Evolutionary conservation across 1,139 yeast genomes (phyloP).

Genomic region (Yamadazyma diddensiae): DNA sequence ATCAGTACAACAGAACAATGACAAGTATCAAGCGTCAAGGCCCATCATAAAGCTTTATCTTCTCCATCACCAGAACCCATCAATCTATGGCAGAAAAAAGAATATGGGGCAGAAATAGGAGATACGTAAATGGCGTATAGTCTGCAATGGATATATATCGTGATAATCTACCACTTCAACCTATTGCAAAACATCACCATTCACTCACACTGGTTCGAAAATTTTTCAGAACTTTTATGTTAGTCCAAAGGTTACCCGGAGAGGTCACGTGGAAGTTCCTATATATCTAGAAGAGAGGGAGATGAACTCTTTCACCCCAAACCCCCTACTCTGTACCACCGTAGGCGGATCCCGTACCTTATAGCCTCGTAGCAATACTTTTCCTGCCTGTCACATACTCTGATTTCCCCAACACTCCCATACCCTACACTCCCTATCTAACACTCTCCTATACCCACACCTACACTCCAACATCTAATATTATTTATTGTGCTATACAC

Average conservation of each 20-base stretch:
- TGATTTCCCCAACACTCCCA: no score
- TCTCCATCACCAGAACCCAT: slow-evolving; percentile 71
- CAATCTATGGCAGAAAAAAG: slow-evolving; percentile 45
- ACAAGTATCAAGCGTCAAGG: slow-evolving; percentile 40
- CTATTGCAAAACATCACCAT: neutral
- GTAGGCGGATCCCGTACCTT: no score
- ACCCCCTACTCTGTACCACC: no score
- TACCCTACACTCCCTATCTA: no score
- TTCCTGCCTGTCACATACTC: no score
- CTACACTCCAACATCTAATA: no score
- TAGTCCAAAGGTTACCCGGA: neutral
- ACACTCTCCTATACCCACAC: no score
- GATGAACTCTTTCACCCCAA: no score
- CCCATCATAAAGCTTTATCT: slow-evolving; percentile 51
- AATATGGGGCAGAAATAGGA: slow-evolving; percentile 76
- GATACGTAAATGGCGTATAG: slow-evolving; percentile 18
- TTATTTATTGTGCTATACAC: no score
- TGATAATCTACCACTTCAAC: neutral
- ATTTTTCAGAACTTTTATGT: neutral
- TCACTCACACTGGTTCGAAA: neutral
- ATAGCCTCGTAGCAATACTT: no score
- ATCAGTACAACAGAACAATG: slow-evolving; percentile 31
- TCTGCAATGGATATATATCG: neutral
- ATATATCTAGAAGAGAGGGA: neutral
- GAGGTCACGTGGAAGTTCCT: neutral